Base-by-base conservation (phyloP, 225 moss, liverwort and hornwort genomes). In the Rhytidiadelphus loreus region DNA sequence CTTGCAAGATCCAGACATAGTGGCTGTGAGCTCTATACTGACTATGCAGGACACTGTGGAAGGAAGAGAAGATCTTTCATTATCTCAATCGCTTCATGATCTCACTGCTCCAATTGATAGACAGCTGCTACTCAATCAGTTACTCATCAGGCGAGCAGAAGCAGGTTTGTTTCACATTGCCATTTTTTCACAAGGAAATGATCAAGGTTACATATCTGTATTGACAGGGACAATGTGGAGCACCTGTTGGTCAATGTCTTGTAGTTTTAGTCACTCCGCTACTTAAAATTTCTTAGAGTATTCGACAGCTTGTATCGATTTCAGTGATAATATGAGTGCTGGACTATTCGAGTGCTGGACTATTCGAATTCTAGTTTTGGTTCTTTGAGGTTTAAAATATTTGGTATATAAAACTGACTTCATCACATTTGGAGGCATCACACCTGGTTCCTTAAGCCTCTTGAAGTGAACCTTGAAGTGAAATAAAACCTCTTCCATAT, bases 71-170 rank as follows among this genome's bases (percentile, higher is more conserved):
- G 86, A 93, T 41, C 29, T 72, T 83, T 68, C 69, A 60, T 83
- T 88, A 75, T 88, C 89, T 86, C 93, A 91, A 86, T 80, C 75
- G 65, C 88, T 92, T 76, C 90, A 91, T 81, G 90, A 89, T 66
- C 82, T 85, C 83, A 90, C 86, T 37, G 76, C 48, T 85, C 86
- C 90, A 70, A 28, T 90, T 72, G 92, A 95, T 88, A 86, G 59
- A 85, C 91, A 85, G 81, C 88, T 82, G 70, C 93, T 96, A 72
- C 93, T 96, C 41, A 95, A 96, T 82, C 96, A 96, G 71, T 87
- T 94, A 55, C 90, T 97, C 50, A 88, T 90, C 86, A 95, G 85
- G 88, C 93, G 94, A 80, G 96, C 95, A 57, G 96, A 96, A 87
- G 92, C 96, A 95, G 97, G 98, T 98, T 82, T 86, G 89, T 89